Base-by-base conservation (phyloP, 805 yeast species). In the Starmera caribaea region DNA sequence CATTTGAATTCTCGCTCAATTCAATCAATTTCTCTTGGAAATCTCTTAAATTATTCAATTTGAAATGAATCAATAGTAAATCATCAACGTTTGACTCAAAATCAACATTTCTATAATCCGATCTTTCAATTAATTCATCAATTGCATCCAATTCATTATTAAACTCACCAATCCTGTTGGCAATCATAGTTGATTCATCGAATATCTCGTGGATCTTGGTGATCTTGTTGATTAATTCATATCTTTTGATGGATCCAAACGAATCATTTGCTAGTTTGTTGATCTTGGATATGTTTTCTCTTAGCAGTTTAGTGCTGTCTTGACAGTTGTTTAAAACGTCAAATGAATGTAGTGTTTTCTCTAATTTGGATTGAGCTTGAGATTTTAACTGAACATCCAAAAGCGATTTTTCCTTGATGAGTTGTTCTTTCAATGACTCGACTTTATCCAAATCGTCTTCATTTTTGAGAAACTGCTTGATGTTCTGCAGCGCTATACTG, bases 171-270 rank as follows among this genome's bases (percentile, higher is more conserved):
- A 89, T 80, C 44, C 74, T 81, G 32, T 71, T 66, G 44, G 79
- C 78, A 27, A 88, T 74, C 46, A 67, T 62, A 32, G 79, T 76
- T 8, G 86, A 84, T 48, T 78, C 81, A 37, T 71, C 74, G 55
- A 90, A 78, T 47, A 80, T 81, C 47, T 81, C 82, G 55, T 84
- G 79, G 4, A 82, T 71, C 21, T 66, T 66, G 0, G 94, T 76
- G 44, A 87, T 74, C 43, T 71, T 69, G 53, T 76, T 74, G 36
- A 89, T 79, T 31, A 81, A 66, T 37, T 76, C 81, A 57, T 85
- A 88, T 40, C 80, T 74, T 16, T 71, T 68, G 16, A 85, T 79
- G 8, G 80, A 68, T 10, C 73, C 65, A 26, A 73, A 67, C 15
- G 81, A 74, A 24, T 75, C 79, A n/a, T 60, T 60, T 40, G 80